Conservation (phyloP, 305 asterid species). For the Nicotiana rustica region DNA sequence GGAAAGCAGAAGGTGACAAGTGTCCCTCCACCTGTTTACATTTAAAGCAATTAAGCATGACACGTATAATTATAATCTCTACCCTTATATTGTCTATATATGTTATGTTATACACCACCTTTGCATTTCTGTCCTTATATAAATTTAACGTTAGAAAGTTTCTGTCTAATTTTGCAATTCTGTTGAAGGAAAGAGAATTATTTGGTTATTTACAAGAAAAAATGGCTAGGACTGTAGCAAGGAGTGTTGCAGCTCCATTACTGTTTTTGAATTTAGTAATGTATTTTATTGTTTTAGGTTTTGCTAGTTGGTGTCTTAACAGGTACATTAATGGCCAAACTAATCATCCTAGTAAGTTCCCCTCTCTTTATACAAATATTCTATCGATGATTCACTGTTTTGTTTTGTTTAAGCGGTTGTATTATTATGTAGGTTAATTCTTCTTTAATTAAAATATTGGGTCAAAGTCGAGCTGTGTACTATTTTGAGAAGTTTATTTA, state of each 20-base stretch:
- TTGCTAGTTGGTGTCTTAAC: constrained; percentile 82
- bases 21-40: constrained; percentile 48
- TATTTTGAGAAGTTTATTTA: background rate
- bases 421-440: no score
- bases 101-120: background rate
- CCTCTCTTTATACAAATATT: background rate
- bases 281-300: constrained; percentile 73
- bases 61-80: constrained; percentile 30
- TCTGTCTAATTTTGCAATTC: background rate
- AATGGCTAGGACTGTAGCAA: constrained; percentile 78
- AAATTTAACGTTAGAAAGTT: background rate
- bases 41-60: constrained; percentile 19
- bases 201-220: background rate
- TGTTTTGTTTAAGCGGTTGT: no score
- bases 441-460: background rate
- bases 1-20: constrained; percentile 32
- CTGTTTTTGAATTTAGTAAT: constrained; percentile 73
- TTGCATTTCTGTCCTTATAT: background rate
- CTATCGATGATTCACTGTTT: no score
- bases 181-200: constrained; percentile 1
- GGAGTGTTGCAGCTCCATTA: constrained; percentile 74
- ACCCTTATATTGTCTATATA: background rate
- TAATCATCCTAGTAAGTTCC: constrained; percentile 72
- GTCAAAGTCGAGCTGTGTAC: background rate
- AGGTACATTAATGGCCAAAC: constrained; percentile 78